A percentile compares a stretch with the other conserved stretches of the same genome.
phyloP scores from a whole-genome alignment of 805 yeast genomes.

The Yamadazyma paraphyllophila region DNA sequence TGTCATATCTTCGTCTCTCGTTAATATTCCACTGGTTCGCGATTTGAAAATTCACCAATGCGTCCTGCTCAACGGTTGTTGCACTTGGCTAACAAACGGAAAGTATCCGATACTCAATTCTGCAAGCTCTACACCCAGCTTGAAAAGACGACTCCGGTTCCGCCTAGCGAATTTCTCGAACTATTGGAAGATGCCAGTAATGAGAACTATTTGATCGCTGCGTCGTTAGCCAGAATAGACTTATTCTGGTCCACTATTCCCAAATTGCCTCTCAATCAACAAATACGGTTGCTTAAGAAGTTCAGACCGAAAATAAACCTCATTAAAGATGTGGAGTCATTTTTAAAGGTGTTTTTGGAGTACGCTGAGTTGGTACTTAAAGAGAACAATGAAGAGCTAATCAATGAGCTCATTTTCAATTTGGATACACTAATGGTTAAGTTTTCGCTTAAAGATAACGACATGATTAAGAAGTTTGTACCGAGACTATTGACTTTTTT shows the following conservation, averaged over 20 bases:
- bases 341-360: conserved; percentile 6
- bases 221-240: conserved; percentile 2
- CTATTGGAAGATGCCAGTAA: conserved; percentile 22
- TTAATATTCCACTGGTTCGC: neutral
- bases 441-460: conserved; percentile 6
- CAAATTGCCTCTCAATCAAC: conserved; percentile 12
- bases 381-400: conserved; percentile 13
- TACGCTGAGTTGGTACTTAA: conserved; percentile 10
- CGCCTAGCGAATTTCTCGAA: conserved; percentile 24
- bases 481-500: conserved; percentile 8
- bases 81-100: conserved; percentile 11
- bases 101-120: conserved; percentile 24
- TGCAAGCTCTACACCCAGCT: conserved; percentile 28
- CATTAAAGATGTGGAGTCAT: conserved; percentile 8
- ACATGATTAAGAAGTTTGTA: conserved; percentile 8
- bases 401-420: conserved; percentile 14
- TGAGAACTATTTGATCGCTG: conserved; percentile 11
- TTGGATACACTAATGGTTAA: conserved; percentile 11
- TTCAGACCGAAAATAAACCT: conserved; percentile 7
- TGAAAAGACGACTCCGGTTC: conserved; percentile 18
- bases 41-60: neutral
- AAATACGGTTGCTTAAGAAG: conserved; percentile 12
- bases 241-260: conserved; percentile 12
- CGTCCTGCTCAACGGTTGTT: conserved; percentile 5
- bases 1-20: neutral